Base-by-base conservation (phyloP, 2,329 filamentous ascomycete genomes). In the Aspergillus fischeri region DNA sequence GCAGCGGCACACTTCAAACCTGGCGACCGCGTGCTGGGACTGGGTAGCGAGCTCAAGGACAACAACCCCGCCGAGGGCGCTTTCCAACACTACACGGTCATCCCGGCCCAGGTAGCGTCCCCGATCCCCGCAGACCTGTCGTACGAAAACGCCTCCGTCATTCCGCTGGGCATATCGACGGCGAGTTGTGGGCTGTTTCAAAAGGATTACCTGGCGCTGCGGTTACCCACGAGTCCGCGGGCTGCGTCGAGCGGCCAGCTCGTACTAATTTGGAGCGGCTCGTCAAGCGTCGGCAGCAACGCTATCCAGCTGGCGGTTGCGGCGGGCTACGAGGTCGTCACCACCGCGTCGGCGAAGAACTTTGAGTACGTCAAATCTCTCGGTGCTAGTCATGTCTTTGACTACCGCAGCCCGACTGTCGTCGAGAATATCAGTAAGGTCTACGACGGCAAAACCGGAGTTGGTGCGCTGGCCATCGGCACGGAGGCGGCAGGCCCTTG, bases 281-380 rank as follows among this genome's bases (percentile, higher is more conserved):
- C 59, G 7, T 55, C 54, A 6, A 73, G 71, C 17, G 78, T 80
- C 0, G 80, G 81, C 1, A 73, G 73, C 44, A 76, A 74, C 47
- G 77, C 76, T 0, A 75, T 81, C 10, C 81, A 83, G 58, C 68
- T 82, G 0, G 74, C 75, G 0, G 67, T 61, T 1, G 73, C 69
- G 0, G 63, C 74, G 21, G 76, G 77, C 3, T 70, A 75, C 51
- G 69, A 71, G 29, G 75, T 80, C 10, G 62, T 76, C 55, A 67
- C 67, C 4, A 74, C 76, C 1, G 69, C 71, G 1, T 72, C 72
- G 9, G 64, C 66, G 11, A 70, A 67, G 32, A 81, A 81, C 60
- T 73, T 77, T 27, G 74, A 73, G 0, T 73, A 74, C 35, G 70
- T 79, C 27, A 76, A 73, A 58, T 58, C 62, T 17, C 70, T 82